Conservation (phyloP, 495 filamentous ascomycete species). For the Acidiella bohemica region DNA sequence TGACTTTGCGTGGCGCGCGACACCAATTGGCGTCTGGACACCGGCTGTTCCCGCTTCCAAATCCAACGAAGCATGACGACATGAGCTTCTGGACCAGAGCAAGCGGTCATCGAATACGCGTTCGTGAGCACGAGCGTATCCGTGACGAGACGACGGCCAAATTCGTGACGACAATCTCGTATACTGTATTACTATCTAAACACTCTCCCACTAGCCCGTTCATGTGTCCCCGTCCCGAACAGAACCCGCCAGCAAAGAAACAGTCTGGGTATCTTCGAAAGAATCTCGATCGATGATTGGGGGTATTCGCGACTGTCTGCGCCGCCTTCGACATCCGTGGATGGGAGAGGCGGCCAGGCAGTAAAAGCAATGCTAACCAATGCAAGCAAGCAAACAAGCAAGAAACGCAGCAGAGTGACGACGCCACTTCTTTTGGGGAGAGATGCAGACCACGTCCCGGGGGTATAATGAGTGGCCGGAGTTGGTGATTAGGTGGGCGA, state of each 20-base stretch:
- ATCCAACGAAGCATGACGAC: too few species aligned
- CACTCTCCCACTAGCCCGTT: neutral
- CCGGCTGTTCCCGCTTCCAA: too few species aligned
- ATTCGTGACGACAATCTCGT: too few species aligned
- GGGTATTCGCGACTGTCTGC: slow-evolving; percentile 14
- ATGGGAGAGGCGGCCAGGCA: slow-evolving; percentile 3
- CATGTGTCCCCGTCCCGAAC: slow-evolving; percentile 1
- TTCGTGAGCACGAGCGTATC: too few species aligned
- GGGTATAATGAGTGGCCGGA: neutral
- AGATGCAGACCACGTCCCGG: too few species aligned
- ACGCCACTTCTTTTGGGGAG: neutral
- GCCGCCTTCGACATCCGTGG: neutral
- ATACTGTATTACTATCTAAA: slow-evolving; percentile 4
- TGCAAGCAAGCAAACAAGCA: neutral
- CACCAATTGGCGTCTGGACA: too few species aligned
- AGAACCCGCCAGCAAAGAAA: neutral
- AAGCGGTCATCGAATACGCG: too few species aligned
- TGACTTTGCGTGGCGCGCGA: too few species aligned
- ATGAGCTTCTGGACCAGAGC: too few species aligned
- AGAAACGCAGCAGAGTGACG: neutral
- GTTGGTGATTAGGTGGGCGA: too few species aligned
- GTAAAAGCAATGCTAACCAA: slow-evolving; percentile 11
- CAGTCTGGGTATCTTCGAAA: slow-evolving; percentile 16
- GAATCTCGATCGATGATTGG: slow-evolving; percentile 10
- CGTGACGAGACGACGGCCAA: too few species aligned